A percentile compares a stretch with the other conserved stretches of the same genome.
Evolutionary conservation across 1,284 basidiomycete species (phyloP).

Genomic region (Anthracocystis setariae): DNA sequence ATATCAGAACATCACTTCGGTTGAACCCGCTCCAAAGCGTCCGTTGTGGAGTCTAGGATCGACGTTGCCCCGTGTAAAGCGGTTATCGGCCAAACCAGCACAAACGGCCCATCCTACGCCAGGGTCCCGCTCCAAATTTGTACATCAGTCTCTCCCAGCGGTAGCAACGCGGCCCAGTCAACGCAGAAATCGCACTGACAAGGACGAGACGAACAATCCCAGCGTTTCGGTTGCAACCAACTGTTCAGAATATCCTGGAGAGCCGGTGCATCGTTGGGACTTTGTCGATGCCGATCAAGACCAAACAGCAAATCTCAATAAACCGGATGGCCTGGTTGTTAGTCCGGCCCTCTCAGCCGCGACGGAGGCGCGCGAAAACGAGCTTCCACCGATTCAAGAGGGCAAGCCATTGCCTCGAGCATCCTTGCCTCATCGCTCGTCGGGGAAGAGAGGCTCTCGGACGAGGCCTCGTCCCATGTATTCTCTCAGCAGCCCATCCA

Average conservation of each 20-base stretch:
- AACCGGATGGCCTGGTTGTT: too few species aligned
- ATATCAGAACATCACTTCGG: slow-evolving; percentile 22
- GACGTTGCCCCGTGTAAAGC: slow-evolving; percentile 18
- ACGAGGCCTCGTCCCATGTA: too few species aligned
- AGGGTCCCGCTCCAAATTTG: slow-evolving; percentile 16
- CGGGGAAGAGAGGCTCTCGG: too few species aligned
- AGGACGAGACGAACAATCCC: background rate
- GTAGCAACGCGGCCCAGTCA: background rate
- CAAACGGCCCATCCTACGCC: slow-evolving; percentile 20
- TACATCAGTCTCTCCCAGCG: slow-evolving; percentile 8
- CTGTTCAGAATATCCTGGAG: background rate
- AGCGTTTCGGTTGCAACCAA: too few species aligned
- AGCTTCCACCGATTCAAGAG: slow-evolving; percentile 17
- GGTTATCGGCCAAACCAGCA: slow-evolving; percentile 10
- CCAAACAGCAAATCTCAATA: background rate
- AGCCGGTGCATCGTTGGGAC: slow-evolving; percentile 15
- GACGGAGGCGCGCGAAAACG: background rate
- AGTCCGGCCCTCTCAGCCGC: too few species aligned
- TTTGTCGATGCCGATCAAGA: slow-evolving; percentile 4
- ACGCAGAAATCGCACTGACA: too few species aligned
- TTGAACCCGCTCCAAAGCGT: slow-evolving; percentile 23
- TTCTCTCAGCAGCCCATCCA: too few species aligned
- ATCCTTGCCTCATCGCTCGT: background rate
- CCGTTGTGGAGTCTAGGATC: slow-evolving; percentile 26
- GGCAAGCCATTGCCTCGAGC: slow-evolving; percentile 13